Base-by-base conservation (phyloP, 140 eudicot genomes). In the Oenanthe javanica region DNA sequence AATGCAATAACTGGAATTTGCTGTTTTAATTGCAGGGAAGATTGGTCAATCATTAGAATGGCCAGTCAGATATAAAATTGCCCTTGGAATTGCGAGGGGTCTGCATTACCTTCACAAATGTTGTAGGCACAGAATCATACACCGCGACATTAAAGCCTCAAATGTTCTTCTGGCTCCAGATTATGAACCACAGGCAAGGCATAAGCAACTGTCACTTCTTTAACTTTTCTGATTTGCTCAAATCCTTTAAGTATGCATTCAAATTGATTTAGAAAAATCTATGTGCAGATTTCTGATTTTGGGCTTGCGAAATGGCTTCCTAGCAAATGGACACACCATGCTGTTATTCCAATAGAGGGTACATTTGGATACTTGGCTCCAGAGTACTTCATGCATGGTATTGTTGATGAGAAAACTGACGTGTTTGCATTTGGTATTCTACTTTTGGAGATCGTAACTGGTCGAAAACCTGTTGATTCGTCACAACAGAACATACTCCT, bases 281-380 rank as follows among this genome's bases (percentile, higher is more conserved):
- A 31, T 64, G 77, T 70, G 40, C 61, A 94, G 98, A 94, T 94
- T 74, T 90, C 98, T 9, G 98, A 94, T 50, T 94, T 94, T 73
- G 98, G 98, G n/a, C 94, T 94, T 0, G 98, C 98, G 5, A 94
- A 90, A 82, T 94, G 98, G 98, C 85, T 94, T 48, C 98, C 98
- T 0, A 90, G 86, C 87, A 86, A 94, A 81, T 88, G 92, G 93
- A 92, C 90, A 61, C 96, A 90, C 83, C 97, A 90, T 72, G 92
- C 94, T 18, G 89, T 84, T 11, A 67, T 85, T 79, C 93, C 97
- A 63, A 85, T 94, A 43, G 98, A 94, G 87, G 98, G 98, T 55
- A 94, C 98, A 40, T 94, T 91, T 61, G 98, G 98, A 46, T 94
- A 94, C 88, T 81, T 94, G 71, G 98, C 98, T 6, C 98, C 98